A percentile compares a stretch with the other conserved stretches of the same genome.
Evolutionary conservation across 73 alveolate species (phyloP).

Genomic region (Stentor coeruleus): DNA sequence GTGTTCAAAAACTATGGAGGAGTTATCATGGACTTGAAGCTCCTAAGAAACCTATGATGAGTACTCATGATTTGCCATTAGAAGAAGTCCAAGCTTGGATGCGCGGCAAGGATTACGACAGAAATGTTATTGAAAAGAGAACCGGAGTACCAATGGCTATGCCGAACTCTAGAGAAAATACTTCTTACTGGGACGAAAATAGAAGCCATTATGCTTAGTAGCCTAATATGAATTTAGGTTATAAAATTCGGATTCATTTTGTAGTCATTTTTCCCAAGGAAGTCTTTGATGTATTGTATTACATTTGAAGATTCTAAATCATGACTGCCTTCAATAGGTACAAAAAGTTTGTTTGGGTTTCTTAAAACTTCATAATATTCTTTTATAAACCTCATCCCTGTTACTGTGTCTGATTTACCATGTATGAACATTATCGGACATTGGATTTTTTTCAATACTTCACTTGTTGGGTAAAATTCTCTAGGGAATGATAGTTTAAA

Average conservation of each 20-base stretch:
- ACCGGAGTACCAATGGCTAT: constrained; percentile 15
- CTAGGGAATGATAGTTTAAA: constrained; percentile 17
- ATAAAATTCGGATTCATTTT: too few species aligned
- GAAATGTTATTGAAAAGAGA: neutral
- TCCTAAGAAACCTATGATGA: neutral
- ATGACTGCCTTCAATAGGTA: neutral
- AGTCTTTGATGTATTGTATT: neutral
- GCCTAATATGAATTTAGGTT: too few species aligned
- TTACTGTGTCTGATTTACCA: constrained; percentile 15
- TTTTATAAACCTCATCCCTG: neutral
- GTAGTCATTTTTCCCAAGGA: neutral
- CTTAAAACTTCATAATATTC: neutral
- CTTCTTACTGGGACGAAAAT: constrained; percentile 14
- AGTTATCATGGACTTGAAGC: neutral
- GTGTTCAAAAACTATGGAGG: constrained; percentile 22
- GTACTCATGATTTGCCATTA: constrained; percentile 16
- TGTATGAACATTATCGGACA: constrained; percentile 26
- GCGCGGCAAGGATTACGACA: constrained; percentile 25
- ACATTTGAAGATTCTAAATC: neutral
- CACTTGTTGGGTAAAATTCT: constrained; percentile 24
- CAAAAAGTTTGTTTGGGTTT: neutral
- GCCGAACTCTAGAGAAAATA: neutral
- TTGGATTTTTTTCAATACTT: constrained; percentile 1
- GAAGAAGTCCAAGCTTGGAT: constrained; percentile 23
- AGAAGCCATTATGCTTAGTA: constrained; percentile 1